Evolutionary conservation across 306 rosid species (phyloP).

Genomic region (Medicago truncatula): MtrunA17r5.0-ANR NC_053044.1:1617001-1617500

Average conservation of each 20-base stretch:
- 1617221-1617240: conserved; percentile 63
- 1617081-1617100: conserved; percentile 93
- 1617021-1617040: conserved; percentile 4
- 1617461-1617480: conserved; percentile 85
- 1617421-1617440: conserved; percentile 75
- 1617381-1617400: conserved; percentile 67
- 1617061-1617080: conserved; percentile 93
- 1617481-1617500: conserved; percentile 59
- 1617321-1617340: background rate
- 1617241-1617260: conserved; percentile 75
- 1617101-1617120: conserved; percentile 92
- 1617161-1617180: background rate
- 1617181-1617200: conserved; percentile 27
- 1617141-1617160: conserved; percentile 17
- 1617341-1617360: background rate
- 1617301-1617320: conserved; percentile 59
- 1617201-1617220: conserved; percentile 39
- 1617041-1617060: conserved; percentile 5
- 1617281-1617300: conserved; percentile 96
- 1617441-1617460: conserved; percentile 78
- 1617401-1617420: conserved; percentile 76
- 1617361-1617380: conserved; percentile 17
- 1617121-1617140: conserved; percentile 93
- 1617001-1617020: conserved; percentile 50
- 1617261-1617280: conserved; percentile 92